Base-by-base conservation (phyloP, 441 rosid genomes). In the Gossypium laxum region DNA sequence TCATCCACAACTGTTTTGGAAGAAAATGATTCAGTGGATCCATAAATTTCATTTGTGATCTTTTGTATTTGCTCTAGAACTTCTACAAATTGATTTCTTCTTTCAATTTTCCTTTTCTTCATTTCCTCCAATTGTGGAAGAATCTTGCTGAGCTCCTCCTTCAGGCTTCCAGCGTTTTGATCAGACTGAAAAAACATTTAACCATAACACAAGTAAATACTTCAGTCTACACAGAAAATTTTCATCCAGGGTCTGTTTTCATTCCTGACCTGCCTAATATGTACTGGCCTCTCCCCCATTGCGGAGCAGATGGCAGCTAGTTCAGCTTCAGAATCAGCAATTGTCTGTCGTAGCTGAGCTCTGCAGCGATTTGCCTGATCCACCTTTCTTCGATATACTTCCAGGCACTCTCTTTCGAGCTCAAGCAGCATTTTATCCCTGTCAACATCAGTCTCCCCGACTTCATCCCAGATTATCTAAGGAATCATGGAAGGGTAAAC, bases 391-490 rank as follows among this genome's bases (percentile, higher is more conserved):
- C 95, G 86, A 76, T 95, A 95, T 0, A 92, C 97, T 82, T 92
- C 90, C 28, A 95, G 85, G 79, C 98, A 95, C 75, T 95, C 98
- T 75, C 81, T 90, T 76, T 95, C 98, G 41, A 95, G 92, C 84
- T 95, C 98, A 43, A 88, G 87, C 63, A 92, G 74, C 96, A 91
- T 87, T 79, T 86, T 79, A 69, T 92, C 99, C 79, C 93, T 84
- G 12, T 92, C 96, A 19, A 82, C 55, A 71, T 91, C 91, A 1
- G 88, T 73, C 83, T 92, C 99, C 52, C 99, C 99, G 70, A 95
- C 96, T 84, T 95, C 99, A 83, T 95, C 88, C 99, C 99, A 95
- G 28, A 92, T 92, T 56, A 92, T 87, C 98, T 94, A 69, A 28
- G 19, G 47, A 73, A 72, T 2, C 45, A 75, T 52, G 47, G 4